Evolutionary conservation across 148 eudicot species (phyloP).

Genomic region (Rhododendron henanense): DNA sequence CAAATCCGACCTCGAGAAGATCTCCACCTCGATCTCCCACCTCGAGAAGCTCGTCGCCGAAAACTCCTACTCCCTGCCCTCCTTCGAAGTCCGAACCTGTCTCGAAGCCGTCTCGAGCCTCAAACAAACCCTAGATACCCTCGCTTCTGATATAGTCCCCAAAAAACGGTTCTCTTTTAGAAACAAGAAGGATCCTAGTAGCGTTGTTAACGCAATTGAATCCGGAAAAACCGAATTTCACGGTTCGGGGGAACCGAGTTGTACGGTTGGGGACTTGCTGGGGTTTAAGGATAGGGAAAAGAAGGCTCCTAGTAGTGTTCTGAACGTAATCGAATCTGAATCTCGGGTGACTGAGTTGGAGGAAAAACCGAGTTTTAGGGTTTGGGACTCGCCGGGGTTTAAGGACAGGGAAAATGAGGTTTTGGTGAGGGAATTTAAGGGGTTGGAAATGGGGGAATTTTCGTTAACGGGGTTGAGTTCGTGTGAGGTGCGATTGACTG

Average conservation of each 20-base stretch:
- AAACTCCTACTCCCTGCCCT: slow-evolving; percentile 64
- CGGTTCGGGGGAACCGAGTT: slow-evolving; percentile 9
- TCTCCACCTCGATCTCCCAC: slow-evolving; percentile 44
- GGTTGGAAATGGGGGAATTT: slow-evolving; percentile 56
- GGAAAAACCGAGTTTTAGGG: slow-evolving; percentile 5
- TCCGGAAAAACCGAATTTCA: neutral
- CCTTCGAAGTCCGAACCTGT: slow-evolving; percentile 72
- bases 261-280: slow-evolving; percentile 28
- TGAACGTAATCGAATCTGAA: slow-evolving; percentile 7
- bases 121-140: slow-evolving; percentile 51
- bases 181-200: slow-evolving; percentile 26
- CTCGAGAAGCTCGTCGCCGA: slow-evolving; percentile 72
- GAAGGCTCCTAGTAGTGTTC: slow-evolving; percentile 4
- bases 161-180: slow-evolving; percentile 72
- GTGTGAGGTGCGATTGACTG: slow-evolving; percentile 66
- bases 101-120: slow-evolving; percentile 49
- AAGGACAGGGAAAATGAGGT: slow-evolving; percentile 48
- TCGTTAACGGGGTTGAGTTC: slow-evolving; percentile 45
- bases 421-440: slow-evolving; percentile 52
- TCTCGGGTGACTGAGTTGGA: slow-evolving; percentile 11
- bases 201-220: neutral
- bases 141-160: slow-evolving; percentile 45
- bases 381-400: slow-evolving; percentile 54
- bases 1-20: slow-evolving; percentile 31
- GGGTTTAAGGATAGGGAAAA: slow-evolving; percentile 55